Conservation (phyloP, 805 yeast genomes). For the Clavispora fructus region DNA sequence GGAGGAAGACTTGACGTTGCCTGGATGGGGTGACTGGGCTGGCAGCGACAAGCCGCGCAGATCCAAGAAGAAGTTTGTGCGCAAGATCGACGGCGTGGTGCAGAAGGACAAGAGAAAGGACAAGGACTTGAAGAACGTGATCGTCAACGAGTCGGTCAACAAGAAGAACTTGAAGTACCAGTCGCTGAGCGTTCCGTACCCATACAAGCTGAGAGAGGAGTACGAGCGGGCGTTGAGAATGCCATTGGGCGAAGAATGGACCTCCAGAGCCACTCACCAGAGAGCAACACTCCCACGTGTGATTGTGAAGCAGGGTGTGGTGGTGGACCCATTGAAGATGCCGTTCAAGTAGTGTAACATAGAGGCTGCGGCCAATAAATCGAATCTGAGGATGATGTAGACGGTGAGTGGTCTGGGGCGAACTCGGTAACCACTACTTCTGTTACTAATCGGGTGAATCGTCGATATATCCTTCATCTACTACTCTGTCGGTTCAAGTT, state of each 20-base stretch:
- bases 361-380: not conserved
- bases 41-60: slow-evolving; percentile 45
- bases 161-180: slow-evolving; percentile 83
- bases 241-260: slow-evolving; percentile 99
- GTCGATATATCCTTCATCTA: not conserved
- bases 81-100: slow-evolving; percentile 73
- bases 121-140: slow-evolving; percentile 70
- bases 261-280: slow-evolving; percentile 81
- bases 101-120: slow-evolving; percentile 71
- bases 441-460: too few relatives aligned
- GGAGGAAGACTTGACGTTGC: slow-evolving; percentile 78
- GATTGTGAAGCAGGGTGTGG: slow-evolving; percentile 78
- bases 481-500: too few relatives aligned
- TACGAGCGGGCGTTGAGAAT: slow-evolving; percentile 88
- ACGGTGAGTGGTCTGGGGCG: too few relatives aligned
- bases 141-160: slow-evolving; percentile 81
- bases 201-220: slow-evolving; percentile 88
- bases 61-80: slow-evolving; percentile 57
- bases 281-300: slow-evolving; percentile 84
- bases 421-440: too few relatives aligned
- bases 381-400: not conserved
- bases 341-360: slow-evolving; percentile 52
- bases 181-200: slow-evolving; percentile 89
- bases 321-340: slow-evolving; percentile 86
- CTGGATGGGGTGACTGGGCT: slow-evolving; percentile 95